Conservation (phyloP, 768 basidiomycete species). For the Punctularia strigosozonata region DNA sequence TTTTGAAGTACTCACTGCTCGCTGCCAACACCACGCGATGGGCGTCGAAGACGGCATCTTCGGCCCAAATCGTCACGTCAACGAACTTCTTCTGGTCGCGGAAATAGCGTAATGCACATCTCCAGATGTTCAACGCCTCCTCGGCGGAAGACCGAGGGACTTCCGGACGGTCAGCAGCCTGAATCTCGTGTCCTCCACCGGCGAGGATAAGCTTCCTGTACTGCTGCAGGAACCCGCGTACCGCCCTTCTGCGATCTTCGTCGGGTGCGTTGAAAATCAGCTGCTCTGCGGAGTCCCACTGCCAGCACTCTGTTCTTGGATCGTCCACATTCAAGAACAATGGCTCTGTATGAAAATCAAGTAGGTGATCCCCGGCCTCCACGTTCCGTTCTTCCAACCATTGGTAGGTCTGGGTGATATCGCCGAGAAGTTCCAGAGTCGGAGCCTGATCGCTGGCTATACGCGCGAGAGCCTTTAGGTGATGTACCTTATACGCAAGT, state of each 20-base stretch:
- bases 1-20: background rate
- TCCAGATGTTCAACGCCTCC: background rate
- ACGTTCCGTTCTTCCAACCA: constrained; percentile 25
- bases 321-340: constrained; percentile 38
- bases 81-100: background rate
- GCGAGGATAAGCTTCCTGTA: constrained; percentile 8
- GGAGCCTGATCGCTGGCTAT: constrained; percentile 16
- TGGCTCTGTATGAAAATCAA: constrained; percentile 11
- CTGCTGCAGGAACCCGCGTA: constrained; percentile 13
- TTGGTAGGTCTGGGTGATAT: constrained; percentile 30
- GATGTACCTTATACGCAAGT: constrained; percentile 24
- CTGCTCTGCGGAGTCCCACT: constrained; percentile 25
- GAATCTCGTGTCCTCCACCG: constrained; percentile 6
- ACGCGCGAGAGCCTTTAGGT: constrained; percentile 23
- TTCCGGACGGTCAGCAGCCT: background rate
- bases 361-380: constrained; percentile 10
- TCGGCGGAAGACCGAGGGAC: background rate
- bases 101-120: background rate
- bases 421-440: constrained; percentile 19
- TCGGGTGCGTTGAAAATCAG: constrained; percentile 25
- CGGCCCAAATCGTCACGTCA: background rate
- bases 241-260: constrained; percentile 15
- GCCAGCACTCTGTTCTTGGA: constrained; percentile 22
- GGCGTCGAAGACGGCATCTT: background rate
- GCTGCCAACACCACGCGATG: background rate